Evolutionary conservation across 1,284 basidiomycete species (phyloP).

Genomic region (Amylostereum chailletii): DNA sequence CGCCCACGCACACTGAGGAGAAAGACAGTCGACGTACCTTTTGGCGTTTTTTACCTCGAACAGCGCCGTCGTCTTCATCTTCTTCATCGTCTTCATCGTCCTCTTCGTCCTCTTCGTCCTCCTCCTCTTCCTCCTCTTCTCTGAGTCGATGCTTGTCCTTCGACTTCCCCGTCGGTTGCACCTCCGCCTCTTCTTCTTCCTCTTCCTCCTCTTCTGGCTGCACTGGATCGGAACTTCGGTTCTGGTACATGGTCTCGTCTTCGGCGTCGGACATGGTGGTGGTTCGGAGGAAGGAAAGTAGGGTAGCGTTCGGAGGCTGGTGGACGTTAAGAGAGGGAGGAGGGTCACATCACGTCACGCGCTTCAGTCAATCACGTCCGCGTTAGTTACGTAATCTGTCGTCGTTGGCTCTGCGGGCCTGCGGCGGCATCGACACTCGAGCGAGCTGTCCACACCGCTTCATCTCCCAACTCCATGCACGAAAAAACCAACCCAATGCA

Average conservation of each 20-base stretch:
- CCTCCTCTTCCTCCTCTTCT: constrained; percentile 20
- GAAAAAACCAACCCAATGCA: too few species aligned
- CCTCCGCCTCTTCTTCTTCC: constrained; percentile 14
- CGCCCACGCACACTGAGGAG: constrained; percentile 5
- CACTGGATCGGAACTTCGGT: constrained; percentile 16
- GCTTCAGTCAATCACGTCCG: too few species aligned
- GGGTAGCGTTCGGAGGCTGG: too few species aligned
- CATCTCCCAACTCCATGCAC: too few species aligned
- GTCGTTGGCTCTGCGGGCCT: too few species aligned
- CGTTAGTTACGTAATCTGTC: too few species aligned
- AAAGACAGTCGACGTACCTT: constrained; percentile 32
- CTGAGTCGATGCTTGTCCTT: constrained; percentile 24
- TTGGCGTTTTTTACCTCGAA: constrained; percentile 41
- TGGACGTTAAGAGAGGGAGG: too few species aligned
- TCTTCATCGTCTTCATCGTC: constrained; percentile 33
- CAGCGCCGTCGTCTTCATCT: constrained; percentile 27
- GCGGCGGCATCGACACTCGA: too few species aligned
- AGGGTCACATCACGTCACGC: too few species aligned
- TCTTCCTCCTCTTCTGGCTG: constrained; percentile 13
- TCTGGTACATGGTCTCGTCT: constrained; percentile 14
- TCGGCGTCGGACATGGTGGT: constrained; percentile 18
- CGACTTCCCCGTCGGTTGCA: constrained; percentile 23
- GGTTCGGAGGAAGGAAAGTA: background rate
- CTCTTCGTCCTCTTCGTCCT: constrained; percentile 28
- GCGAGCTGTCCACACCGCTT: too few species aligned